phyloP scores from a whole-genome alignment of 1,284 basidiomycete species.

The Takashimella tepidaria region DNA sequence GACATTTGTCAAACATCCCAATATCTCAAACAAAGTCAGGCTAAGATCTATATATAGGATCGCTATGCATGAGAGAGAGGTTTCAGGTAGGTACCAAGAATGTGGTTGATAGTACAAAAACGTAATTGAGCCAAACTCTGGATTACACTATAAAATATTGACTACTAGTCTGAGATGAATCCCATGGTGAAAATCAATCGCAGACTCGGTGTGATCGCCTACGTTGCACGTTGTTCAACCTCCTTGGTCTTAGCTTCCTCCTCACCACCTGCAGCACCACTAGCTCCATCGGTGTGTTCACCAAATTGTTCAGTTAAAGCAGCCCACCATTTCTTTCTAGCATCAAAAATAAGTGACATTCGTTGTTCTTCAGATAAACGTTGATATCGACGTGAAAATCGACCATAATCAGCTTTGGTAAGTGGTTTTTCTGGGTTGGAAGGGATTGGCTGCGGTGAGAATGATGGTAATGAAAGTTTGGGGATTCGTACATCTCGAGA shows the following conservation, averaged over 20 bases:
- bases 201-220: not conserved
- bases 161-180: too few relatives aligned
- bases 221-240: conserved; percentile 10
- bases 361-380: conserved; percentile 23
- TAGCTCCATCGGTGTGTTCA: conserved; percentile 3
- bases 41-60: too few relatives aligned
- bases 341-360: conserved; percentile 34
- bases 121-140: not conserved
- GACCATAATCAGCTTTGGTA: conserved; percentile 6
- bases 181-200: too few relatives aligned
- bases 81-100: too few relatives aligned
- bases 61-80: not conserved
- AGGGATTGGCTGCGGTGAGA: conserved; percentile 25
- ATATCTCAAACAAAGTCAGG: too few relatives aligned
- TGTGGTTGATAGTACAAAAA: too few relatives aligned
- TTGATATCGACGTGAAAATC: not conserved
- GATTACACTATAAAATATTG: too few relatives aligned
- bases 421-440: conserved; percentile 1
- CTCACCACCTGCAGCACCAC: conserved; percentile 1
- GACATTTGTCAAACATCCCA: too few relatives aligned
- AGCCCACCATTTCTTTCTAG: conserved; percentile 41
- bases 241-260: conserved; percentile 12
- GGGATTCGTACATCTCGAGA: conserved; percentile 1
- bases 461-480: conserved; percentile 16
- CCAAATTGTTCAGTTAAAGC: conserved; percentile 19